Evolutionary conservation across 2,329 filamentous ascomycete genomes (phyloP).

Genomic region (Lizonia empirigonia): DNA sequence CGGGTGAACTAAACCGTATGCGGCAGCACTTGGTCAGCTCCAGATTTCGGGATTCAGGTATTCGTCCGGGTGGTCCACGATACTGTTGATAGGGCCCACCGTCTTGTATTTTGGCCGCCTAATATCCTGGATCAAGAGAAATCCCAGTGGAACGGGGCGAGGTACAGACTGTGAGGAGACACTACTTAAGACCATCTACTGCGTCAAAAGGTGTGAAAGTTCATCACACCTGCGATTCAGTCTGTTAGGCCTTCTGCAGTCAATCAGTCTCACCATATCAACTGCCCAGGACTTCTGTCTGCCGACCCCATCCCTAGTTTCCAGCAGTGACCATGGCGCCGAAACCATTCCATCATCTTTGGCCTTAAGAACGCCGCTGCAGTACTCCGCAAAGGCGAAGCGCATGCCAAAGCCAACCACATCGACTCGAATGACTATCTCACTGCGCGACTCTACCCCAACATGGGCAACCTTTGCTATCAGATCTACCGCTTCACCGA

Average conservation of each 20-base stretch:
- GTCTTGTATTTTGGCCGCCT: not conserved
- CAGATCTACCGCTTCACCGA: constrained; percentile 56
- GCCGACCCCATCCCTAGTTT: not conserved
- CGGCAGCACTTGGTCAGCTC: not conserved
- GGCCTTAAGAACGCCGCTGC: constrained; percentile 51
- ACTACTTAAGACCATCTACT: too few species aligned
- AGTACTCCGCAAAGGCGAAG: constrained; percentile 54
- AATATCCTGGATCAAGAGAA: not conserved
- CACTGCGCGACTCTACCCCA: constrained; percentile 51
- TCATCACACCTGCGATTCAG: too few species aligned
- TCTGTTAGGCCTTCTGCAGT: not conserved
- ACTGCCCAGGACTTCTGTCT: not conserved
- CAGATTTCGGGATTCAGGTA: constrained; percentile 2
- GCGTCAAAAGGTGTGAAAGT: too few species aligned
- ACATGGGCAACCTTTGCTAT: constrained; percentile 58
- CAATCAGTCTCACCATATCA: not conserved
- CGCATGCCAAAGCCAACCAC: constrained; percentile 47
- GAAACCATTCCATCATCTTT: constrained; percentile 46
- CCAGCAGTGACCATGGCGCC: constrained; percentile 20
- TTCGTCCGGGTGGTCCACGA: not conserved
- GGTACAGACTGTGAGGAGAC: too few species aligned
- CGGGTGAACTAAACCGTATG: not conserved
- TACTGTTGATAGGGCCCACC: not conserved
- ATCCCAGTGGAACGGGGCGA: not conserved
- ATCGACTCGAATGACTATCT: constrained; percentile 47